phyloP scores from a whole-genome alignment of 805 yeast species.

The Lachancea sp. region DNA sequence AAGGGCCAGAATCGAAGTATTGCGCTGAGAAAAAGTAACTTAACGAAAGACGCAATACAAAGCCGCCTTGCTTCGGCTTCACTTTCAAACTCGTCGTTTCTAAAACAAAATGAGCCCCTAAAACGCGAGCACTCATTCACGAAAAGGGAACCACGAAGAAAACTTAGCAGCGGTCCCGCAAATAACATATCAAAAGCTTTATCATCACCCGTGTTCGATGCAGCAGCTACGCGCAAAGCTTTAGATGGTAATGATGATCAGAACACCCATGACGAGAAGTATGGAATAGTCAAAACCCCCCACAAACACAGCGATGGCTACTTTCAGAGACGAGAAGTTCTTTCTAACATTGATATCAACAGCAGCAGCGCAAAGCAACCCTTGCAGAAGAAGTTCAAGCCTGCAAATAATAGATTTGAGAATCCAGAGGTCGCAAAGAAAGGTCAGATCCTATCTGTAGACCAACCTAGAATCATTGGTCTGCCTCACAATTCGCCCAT shows the following conservation, averaged over 20 bases:
- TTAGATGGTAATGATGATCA: neutral
- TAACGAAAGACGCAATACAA: constrained; percentile 7
- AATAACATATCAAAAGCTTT: constrained; percentile 9
- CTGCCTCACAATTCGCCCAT: constrained; percentile 2
- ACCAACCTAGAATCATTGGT: neutral
- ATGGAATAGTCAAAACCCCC: constrained; percentile 3
- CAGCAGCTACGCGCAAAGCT: neutral
- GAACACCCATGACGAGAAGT: constrained; percentile 4
- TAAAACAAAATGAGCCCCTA: neutral
- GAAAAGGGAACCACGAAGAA: constrained; percentile 11
- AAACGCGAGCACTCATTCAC: constrained; percentile 1
- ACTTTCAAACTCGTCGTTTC: neutral
- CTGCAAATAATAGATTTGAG: neutral
- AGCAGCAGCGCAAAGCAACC: constrained; percentile 5
- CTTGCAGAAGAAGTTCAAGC: constrained; percentile 1
- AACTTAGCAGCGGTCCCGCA: constrained; percentile 4
- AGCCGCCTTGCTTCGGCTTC: constrained; percentile 5
- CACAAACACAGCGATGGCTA: constrained; percentile 1
- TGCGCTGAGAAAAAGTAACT: constrained; percentile 23
- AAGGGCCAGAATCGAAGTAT: constrained; percentile 30
- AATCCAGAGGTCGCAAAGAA: neutral
- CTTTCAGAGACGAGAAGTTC: constrained; percentile 24
- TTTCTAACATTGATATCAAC: constrained; percentile 25
- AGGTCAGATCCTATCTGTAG: neutral
- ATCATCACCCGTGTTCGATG: constrained; percentile 13